phyloP scores from a whole-genome alignment of 1,284 basidiomycete genomes.

The Earliella scabrosa region DNA sequence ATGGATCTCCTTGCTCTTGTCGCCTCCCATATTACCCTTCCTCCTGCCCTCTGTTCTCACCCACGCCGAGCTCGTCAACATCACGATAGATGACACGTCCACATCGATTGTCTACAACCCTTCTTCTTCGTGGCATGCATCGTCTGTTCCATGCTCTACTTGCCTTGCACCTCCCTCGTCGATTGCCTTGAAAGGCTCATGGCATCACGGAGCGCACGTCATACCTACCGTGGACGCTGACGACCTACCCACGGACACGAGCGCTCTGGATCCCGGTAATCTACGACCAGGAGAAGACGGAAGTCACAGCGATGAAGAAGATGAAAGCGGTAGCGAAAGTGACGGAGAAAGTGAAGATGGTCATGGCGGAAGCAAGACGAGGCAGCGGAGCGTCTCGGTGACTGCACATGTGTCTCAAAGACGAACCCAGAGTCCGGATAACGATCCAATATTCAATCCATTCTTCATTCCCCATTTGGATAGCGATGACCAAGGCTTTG shows the following conservation, averaged over 20 bases:
- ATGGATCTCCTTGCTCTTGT: slow-evolving; percentile 6
- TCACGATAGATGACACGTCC: slow-evolving; percentile 51
- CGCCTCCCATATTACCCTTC: slow-evolving; percentile 5
- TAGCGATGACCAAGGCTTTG: slow-evolving; percentile 41
- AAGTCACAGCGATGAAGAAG: slow-evolving; percentile 20
- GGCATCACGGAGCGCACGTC: slow-evolving; percentile 47
- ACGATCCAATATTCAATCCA: slow-evolving; percentile 24
- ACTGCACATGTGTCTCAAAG: slow-evolving; percentile 1
- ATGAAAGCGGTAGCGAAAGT: slow-evolving; percentile 22
- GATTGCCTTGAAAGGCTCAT: slow-evolving; percentile 40
- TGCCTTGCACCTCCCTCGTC: slow-evolving; percentile 40
- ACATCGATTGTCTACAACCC: slow-evolving; percentile 47
- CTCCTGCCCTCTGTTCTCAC: slow-evolving; percentile 5
- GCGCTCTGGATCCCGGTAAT: background rate
- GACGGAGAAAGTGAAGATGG: slow-evolving; percentile 14
- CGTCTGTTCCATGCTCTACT: slow-evolving; percentile 35
- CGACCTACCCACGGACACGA: slow-evolving; percentile 23
- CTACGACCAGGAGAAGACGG: slow-evolving; percentile 1
- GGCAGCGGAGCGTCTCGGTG: slow-evolving; percentile 5
- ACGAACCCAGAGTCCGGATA: slow-evolving; percentile 20
- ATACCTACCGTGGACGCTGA: slow-evolving; percentile 35
- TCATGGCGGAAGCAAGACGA: slow-evolving; percentile 12
- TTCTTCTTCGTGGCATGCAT: slow-evolving; percentile 43
- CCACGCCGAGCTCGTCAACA: slow-evolving; percentile 35
- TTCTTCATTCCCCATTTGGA: slow-evolving; percentile 35